Evolutionary conservation across 129 eudicot species (phyloP), one percentile per base, ranked within the genome.

Genomic region (Scalesia atractyloides): DNA sequence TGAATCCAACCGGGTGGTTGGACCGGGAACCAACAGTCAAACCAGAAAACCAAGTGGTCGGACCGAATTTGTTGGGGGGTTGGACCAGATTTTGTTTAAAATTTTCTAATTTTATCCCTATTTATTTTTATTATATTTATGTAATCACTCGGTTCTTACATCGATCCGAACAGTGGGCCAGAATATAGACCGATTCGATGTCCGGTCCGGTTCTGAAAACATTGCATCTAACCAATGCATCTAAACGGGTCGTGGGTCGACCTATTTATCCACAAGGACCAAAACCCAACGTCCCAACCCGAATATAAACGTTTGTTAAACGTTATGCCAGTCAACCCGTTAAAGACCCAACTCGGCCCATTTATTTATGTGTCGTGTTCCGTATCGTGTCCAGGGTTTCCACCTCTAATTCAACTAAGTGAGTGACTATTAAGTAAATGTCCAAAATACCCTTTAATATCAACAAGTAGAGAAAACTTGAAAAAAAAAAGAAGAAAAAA

Each of bases 361-460:
- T 11, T 57, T 56, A 20, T 20, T 56, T 56, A 0, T 20, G 7
- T 20, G 15, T 19, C 14, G 15, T 19, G 26, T 57, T 22, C 34
- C 4, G 4, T 57, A 57, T 57, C n/a, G 3, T 57, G 36, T 4
- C 36, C 0, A 14, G 60, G 8, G 46, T 20, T 46, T 2, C 49
- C 43, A 34, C 5, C 22, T 26, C 30, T 44, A n/a, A 10, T 37
- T 34, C 43, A 50, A 36, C 24, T 26, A 18, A 58, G 24, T 0
- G 43, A 5, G 50, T 59, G 17, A 46, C 5, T 7, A 73, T 17
- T 61, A 46, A 48, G 48, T 49, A 47, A 47, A 48, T 50, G 70
- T 61, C 77, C 20, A 36, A 49, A 63, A 73, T 17, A 50, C 16
- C 52, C 63, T 73, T 59, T 17, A 41, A 44, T 53, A 24, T 11